Base-by-base conservation (phyloP, 257 asterid genomes). In the Nemophila menziesii region DNA sequence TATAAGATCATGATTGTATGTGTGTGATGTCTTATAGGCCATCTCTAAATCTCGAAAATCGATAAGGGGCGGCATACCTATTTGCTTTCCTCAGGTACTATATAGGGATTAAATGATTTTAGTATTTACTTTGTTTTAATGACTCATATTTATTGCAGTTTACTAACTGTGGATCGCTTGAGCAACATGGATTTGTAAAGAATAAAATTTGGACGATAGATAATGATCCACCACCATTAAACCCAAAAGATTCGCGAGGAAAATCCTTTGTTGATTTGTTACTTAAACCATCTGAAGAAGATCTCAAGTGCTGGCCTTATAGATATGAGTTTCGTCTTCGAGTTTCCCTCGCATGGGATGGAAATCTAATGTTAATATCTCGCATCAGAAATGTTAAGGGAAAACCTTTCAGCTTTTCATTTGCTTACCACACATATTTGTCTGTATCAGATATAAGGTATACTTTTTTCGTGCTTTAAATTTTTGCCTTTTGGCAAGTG, bases 401-500 rank as follows among this genome's bases (percentile, higher is more conserved):
- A 57, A 89, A 84, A 36, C 87, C 86, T 48, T 84, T 80, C 77
- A 80, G 81, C 65, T 89, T 84, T 83, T 72, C 98, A 14, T 81
- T 89, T 60, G 94, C 79, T 0, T 89, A 77, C 55, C 98, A 80
- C 43, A 78, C 98, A 0, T 70, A 84, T 53, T 67, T 89, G 38
- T 74, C 93, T 24, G 78, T 89, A 58, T 84, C 98, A 1, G 98
- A 89, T 70, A 84, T 89, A 70, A 76, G 98, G 98, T 78, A 61
- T 33, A 50, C 24, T 16, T 52, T 23, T 47, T 18, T 8, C 15
- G 43, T 16, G 26, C 16, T 47, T 36, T 41, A 41, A 20, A 20
- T 20, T 12, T 33, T 52, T 36, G 12, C 51, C 39, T 34, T 20
- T 16, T 16, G 20, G 21, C 11, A 22, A 1, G 29, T 40, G 14